These are phyloP conservation scores for Saksenaea vasiformis DNA, from an alignment of 371 early-diverging fungal species.

Conservation along the genomic window DNA sequence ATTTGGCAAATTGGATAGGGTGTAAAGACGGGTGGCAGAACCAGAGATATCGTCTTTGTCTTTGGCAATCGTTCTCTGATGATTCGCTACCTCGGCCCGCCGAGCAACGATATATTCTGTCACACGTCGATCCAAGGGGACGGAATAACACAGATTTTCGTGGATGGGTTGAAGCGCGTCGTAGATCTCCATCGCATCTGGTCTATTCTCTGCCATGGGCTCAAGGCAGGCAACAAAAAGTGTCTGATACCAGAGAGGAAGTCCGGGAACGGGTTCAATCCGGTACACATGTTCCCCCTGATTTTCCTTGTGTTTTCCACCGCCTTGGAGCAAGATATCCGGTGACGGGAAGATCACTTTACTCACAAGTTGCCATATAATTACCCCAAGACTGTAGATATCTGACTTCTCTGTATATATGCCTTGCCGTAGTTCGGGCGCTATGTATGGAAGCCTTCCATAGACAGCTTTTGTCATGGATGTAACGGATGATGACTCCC, in stretches of 20 bases:
- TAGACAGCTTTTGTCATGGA: constrained; percentile 48
- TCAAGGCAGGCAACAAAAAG: constrained; percentile 42
- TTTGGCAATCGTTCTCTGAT: constrained; percentile 39
- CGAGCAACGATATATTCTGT: constrained; percentile 45
- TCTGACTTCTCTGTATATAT: constrained; percentile 52
- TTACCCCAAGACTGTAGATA: constrained; percentile 46
- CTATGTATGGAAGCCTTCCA: constrained; percentile 50
- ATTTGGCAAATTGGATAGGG: constrained; percentile 38
- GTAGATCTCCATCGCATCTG: constrained; percentile 38
- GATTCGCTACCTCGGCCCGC: constrained; percentile 44
- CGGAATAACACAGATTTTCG: constrained; percentile 33
- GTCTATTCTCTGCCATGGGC: constrained; percentile 43
- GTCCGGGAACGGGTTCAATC: constrained; percentile 40
- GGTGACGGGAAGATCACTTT: constrained; percentile 54
- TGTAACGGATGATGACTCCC: constrained; percentile 45
- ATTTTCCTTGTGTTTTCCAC: not conserved
- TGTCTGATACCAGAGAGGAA: constrained; percentile 47
- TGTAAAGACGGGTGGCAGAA: constrained; percentile 45
- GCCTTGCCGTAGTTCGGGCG: constrained; percentile 47
- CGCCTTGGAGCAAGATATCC: constrained; percentile 32
- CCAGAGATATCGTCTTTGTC: constrained; percentile 35
- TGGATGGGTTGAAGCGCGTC: constrained; percentile 41
- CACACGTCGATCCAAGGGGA: constrained; percentile 33
- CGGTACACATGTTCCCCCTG: constrained; percentile 40
- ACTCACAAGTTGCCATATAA: constrained; percentile 52